phyloP scores from a whole-genome alignment of 83 land plant species.

The Picea mariana region DNA sequence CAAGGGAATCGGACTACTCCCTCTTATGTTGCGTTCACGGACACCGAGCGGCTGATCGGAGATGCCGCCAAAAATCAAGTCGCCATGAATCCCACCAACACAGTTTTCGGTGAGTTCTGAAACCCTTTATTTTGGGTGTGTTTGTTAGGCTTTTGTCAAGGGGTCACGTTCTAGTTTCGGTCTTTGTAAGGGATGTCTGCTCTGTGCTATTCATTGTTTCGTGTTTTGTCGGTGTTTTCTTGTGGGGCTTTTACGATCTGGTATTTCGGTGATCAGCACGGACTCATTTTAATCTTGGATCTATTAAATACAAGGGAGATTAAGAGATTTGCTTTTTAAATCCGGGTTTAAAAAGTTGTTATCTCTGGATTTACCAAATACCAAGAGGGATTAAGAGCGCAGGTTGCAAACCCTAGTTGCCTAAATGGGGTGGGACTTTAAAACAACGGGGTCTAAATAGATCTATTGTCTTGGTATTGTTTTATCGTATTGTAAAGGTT shows the following conservation, averaged over 20 bases:
- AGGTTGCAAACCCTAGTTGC: no score
- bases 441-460: no score
- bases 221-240: neutral
- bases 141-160: neutral
- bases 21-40: constrained; percentile 49
- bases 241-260: neutral
- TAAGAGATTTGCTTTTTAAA: no score
- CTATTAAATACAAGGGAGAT: neutral
- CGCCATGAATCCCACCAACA: constrained; percentile 50
- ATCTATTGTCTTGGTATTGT: no score
- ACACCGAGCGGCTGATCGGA: constrained; percentile 39
- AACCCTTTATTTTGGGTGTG: neutral
- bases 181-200: neutral
- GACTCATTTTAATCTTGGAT: neutral
- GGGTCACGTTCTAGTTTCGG: neutral
- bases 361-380: no score
- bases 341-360: no score
- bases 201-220: neutral
- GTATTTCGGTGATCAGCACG: neutral
- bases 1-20: constrained; percentile 55
- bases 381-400: no score
- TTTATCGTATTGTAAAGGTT: no score
- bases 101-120: constrained; percentile 36
- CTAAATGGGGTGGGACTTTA: no score
- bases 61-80: constrained; percentile 51